phyloP scores from a whole-genome alignment of 2,329 filamentous ascomycete species.

The Ilyonectria sp. region DNA sequence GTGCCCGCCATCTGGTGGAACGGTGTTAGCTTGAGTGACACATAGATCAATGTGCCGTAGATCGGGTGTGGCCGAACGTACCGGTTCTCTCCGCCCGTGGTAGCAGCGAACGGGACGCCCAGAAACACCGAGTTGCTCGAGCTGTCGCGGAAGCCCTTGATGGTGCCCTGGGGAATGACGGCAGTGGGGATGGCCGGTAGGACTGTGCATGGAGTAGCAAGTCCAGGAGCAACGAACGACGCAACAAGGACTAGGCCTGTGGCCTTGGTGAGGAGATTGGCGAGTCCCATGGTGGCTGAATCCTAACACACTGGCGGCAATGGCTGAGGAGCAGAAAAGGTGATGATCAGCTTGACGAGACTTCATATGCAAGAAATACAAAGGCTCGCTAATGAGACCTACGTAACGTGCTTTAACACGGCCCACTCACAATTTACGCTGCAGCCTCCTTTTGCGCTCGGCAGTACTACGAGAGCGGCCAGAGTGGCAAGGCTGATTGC shows the following conservation, averaged over 20 bases:
- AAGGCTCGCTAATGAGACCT: slow-evolving; percentile 18
- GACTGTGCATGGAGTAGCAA: slow-evolving; percentile 2
- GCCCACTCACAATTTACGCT: background rate
- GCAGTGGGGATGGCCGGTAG: slow-evolving; percentile 25
- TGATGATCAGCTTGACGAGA: slow-evolving; percentile 34
- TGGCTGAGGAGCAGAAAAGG: slow-evolving; percentile 27
- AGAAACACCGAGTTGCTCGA: slow-evolving; percentile 54
- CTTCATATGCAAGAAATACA: slow-evolving; percentile 9
- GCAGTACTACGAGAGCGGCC: background rate
- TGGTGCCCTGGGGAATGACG: slow-evolving; percentile 48
- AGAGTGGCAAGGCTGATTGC: background rate
- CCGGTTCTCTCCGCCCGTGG: slow-evolving; percentile 57
- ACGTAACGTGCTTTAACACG: background rate
- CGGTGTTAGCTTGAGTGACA: slow-evolving; percentile 13
- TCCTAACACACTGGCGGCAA: slow-evolving; percentile 15
- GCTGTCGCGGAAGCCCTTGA: slow-evolving; percentile 56
- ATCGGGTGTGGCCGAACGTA: slow-evolving; percentile 4
- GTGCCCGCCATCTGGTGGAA: slow-evolving; percentile 39
- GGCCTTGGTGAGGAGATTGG: slow-evolving; percentile 24
- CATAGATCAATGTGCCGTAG: background rate
- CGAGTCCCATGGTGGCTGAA: slow-evolving; percentile 37
- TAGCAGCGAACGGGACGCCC: slow-evolving; percentile 57
- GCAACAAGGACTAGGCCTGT: slow-evolving; percentile 38
- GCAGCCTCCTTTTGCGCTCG: background rate
- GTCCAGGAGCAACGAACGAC: slow-evolving; percentile 26